Evolutionary conservation across 257 asterid species (phyloP), one percentile per base, ranked within the genome.

Genomic region (Primulina eburnea): DNA sequence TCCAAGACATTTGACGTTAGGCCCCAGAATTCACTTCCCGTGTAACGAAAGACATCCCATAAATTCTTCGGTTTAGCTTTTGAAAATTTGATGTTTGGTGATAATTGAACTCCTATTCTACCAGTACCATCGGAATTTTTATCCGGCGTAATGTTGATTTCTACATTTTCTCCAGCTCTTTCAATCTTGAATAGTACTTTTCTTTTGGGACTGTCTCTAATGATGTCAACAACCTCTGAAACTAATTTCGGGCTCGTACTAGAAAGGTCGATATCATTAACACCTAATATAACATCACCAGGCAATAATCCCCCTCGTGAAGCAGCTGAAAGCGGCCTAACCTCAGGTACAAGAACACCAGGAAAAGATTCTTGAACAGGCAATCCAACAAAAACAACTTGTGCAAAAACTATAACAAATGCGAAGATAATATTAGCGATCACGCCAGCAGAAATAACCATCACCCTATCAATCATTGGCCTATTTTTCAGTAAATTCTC

Each of bases 341-440:
- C 97, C 52, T 91, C 97, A 10, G 99, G 99, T 12, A 94, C 92
- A 59, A 91, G 96, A 63, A 94, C 97, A 5, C 99, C 99, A 10
- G 97, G 97, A 6, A 88, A 94, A 38, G 97, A 78, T 78, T 93
- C 99, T 86, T 90, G 96, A 34, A 93, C 97, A 73, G 99, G 97
- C 84, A 94, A 84, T 74, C 99, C 99, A 82, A 94, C 99, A 72
- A 77, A 81, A 64, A 81, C 7, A 14, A 94, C 88, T 91, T 94
- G 99, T 8, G 79, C 75, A 76, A 86, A 87, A 75, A 94, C 85
- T 60, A 91, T 89, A 8, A 70, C 77, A 76, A 88, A 89, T 21
- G 97, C 99, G 77, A 91, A 94, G 1, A 91, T 56, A 52, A 88
- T 75, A 81, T 94, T 94, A 52, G 99, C 99, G 65, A 94, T 70